These are phyloP conservation scores for Lodderomyces orthopsilosis DNA, from an alignment of 1,139 yeast genomes.

Conservation along the genomic window DNA sequence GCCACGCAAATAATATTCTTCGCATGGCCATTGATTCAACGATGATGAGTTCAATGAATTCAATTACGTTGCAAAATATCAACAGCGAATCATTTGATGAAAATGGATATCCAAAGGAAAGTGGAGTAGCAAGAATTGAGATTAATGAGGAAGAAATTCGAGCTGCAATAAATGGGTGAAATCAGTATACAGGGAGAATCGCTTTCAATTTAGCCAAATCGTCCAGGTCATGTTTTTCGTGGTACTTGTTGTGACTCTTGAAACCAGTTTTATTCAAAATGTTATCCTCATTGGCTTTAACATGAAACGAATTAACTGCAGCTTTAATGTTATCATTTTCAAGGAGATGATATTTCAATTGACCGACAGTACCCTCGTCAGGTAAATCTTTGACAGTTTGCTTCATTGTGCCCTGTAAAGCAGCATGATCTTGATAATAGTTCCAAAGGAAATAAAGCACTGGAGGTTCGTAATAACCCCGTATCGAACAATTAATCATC, in stretches of 20 bases:
- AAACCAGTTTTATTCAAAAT: background rate
- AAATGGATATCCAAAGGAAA: background rate
- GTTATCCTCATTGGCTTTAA: background rate
- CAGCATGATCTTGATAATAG: slow-evolving; percentile 19
- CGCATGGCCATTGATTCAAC: slow-evolving; percentile 51
- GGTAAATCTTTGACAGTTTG: background rate
- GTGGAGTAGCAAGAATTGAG: background rate
- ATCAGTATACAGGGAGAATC: background rate
- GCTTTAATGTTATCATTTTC: background rate
- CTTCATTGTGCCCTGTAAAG: background rate
- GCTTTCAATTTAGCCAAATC: slow-evolving; percentile 4
- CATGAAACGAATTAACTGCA: background rate
- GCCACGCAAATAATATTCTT: slow-evolving; percentile 48
- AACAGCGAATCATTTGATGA: background rate
- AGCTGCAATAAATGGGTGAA: slow-evolving; percentile 5
- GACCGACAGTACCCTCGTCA: background rate
- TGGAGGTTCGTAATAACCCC: slow-evolving; percentile 22
- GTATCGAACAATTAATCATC: slow-evolving; percentile 27
- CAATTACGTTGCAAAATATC: slow-evolving; percentile 21
- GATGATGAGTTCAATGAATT: slow-evolving; percentile 41
- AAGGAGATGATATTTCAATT: background rate
- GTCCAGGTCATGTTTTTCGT: background rate
- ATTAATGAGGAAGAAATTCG: slow-evolving; percentile 6
- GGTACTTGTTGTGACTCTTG: background rate
- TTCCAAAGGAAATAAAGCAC: slow-evolving; percentile 28